Conservation (phyloP, 2,329 filamentous ascomycete species). For the Arachnomyces sp. region DNA sequence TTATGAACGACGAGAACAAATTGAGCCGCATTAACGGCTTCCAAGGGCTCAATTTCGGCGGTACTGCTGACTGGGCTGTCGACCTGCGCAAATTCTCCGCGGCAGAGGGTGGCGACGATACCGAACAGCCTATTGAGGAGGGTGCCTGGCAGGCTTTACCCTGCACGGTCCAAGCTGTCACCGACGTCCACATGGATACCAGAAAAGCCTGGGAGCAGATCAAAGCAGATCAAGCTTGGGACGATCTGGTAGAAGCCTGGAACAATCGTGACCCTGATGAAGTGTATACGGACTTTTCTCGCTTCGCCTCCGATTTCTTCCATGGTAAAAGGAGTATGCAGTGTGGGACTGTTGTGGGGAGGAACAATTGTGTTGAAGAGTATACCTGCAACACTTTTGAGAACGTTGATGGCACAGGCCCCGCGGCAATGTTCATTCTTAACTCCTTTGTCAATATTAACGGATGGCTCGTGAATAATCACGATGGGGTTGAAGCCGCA, state of each 20-base stretch:
- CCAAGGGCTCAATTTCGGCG: constrained; percentile 18
- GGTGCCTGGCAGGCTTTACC: background rate
- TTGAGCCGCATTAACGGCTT: constrained; percentile 14
- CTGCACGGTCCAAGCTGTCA: background rate
- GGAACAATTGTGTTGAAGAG: background rate
- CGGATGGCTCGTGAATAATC: background rate
- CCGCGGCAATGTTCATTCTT: background rate
- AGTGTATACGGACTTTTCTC: background rate
- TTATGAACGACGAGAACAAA: constrained; percentile 23
- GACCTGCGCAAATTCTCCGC: constrained; percentile 20
- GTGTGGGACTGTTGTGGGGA: background rate
- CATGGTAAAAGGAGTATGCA: background rate
- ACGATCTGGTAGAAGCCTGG: background rate
- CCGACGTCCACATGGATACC: background rate
- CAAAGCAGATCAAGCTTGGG: background rate
- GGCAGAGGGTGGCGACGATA: background rate
- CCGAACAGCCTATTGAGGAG: background rate
- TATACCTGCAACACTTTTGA: background rate
- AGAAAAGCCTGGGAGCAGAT: background rate
- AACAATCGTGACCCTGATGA: background rate
- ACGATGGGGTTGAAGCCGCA: background rate
- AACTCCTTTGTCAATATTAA: background rate
- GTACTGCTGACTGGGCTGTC: constrained; percentile 27
- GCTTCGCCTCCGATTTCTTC: background rate
- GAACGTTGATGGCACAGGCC: background rate